Base-by-base conservation (phyloP, 1,284 basidiomycete species). In the Puccinia sorghi region DNA sequence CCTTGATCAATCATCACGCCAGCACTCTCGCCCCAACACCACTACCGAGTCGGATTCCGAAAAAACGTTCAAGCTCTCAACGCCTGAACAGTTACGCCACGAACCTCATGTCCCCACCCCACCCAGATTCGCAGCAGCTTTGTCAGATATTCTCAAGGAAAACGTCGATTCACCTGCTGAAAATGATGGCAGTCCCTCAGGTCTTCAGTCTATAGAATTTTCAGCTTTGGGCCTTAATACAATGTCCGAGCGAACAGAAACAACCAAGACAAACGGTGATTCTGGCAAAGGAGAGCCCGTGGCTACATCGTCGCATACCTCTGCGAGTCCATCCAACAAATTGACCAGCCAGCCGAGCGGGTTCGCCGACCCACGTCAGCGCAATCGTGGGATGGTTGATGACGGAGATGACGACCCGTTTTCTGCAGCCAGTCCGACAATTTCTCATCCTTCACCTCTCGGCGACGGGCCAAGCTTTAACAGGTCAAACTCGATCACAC, bases 351-450 rank as follows among this genome's bases (percentile, higher is more conserved):
- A 59, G 57, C 25, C 25, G 12, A 59, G 57, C 57, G 57, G 57
- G 0, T 50, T 63, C 9, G 22, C 41, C 46, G 25, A 25, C n/a
- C 50, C n/a, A 41, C 41, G 39, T 13, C 50, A 13, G 20, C 43
- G 39, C 13, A 66, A 15, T 37, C 41, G 41, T 48, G 32, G 46
- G 22, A 39, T 43, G 25, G 46, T 50, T 32, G 59, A 75, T n/a
- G 63, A 64, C 52, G 61, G 37, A n/a, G 64, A 77, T 2, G 74
- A 77, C 20, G 74, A 77, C 61, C 64, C 74, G 46, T 77, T 77
- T 39, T 56, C 64, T 56, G 61, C 74, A 15, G 41, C 64, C n/a
- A 77, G 74, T 37, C 74, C 74, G 22, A 67, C 74, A 1, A 59
- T 77, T n/a, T 77, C 63, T 27, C 70, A 77, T 43, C 37, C 54